Percentiles rank a stretch among this genome's conserved stretches.
phyloP scores from a whole-genome alignment of 2,329 filamentous ascomycete species.

The Cryphonectria carpinicola region DNA sequence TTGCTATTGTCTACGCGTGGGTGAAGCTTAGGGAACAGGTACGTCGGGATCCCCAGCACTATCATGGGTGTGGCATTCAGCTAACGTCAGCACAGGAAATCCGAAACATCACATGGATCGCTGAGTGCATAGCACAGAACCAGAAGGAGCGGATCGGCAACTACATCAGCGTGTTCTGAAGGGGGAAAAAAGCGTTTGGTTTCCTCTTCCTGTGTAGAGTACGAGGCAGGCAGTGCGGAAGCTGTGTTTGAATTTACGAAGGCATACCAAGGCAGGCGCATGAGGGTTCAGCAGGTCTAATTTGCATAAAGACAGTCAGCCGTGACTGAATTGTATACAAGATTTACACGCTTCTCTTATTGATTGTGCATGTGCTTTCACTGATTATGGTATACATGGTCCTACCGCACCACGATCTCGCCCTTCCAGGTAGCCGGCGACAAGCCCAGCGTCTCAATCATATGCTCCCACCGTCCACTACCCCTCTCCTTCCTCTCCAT shows the following conservation, averaged over 20 bases:
- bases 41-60: conserved; percentile 39
- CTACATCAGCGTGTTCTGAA: conserved; percentile 96
- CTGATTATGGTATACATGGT: conserved; percentile 31
- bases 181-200: conserved; percentile 28
- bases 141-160: conserved; percentile 99
- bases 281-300: conserved; percentile 25
- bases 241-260: conserved; percentile 20
- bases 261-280: conserved; percentile 37
- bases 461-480: conserved; percentile 84
- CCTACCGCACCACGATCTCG: conserved; percentile 69
- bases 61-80: conserved; percentile 20
- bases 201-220: conserved; percentile 26
- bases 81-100: conserved; percentile 74
- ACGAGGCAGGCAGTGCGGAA: conserved; percentile 18
- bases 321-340: conserved; percentile 51
- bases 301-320: conserved; percentile 25
- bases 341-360: conserved; percentile 50
- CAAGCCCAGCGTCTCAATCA: conserved; percentile 83
- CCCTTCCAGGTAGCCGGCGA: conserved; percentile 88
- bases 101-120: conserved; percentile 99
- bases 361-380: conserved; percentile 37
- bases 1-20: conserved; percentile 95
- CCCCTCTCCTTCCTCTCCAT: conserved; percentile 88
- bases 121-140: conserved; percentile 99
- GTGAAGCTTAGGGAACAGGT: conserved; percentile 97